Base-by-base conservation (phyloP, 2,329 filamentous ascomycete species). In the Xylariaceae sp. region DNA sequence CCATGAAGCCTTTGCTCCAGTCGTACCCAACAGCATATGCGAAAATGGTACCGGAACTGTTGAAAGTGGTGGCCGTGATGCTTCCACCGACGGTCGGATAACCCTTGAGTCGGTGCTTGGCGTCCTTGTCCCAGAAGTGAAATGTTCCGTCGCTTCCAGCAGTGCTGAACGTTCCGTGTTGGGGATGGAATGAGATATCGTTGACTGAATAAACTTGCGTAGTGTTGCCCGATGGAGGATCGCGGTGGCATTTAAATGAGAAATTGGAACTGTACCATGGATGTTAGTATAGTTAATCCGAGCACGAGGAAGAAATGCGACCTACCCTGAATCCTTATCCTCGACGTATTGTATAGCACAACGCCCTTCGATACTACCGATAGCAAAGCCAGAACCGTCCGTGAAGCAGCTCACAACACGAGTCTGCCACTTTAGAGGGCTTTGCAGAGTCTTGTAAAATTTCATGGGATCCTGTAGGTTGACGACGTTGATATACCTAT, bases 301-400 rank as follows among this genome's bases (percentile, higher is more conserved):
- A 16, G 3, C 23, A 26, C 5, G 3, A 19, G 4, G 6, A 2
- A 24, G 19, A 28, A 46, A 23, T 24, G 26, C 17, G 16, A 69
- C 80, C 70, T 79, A 88, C 88, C 77, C 85, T 3, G 89, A 79
- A 73, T 99, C 92, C 76, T 97, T 97, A 39, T 99, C 95, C 69
- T 99, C 94, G 31, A 97, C 92, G 69, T 99, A 98, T 73, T 99
- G 95, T 63, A 99, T 99, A 1, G 95, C 95, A 74, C 95, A 99
- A 53, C 95, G 89, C 26, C 95, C 95, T 74, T 99, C 95, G 68
- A 99, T 96, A 72, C 91, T 96, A 52, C 95, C 95, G 47, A 99
- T 91, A 1, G 95, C 95, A 71, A 96, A 99, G 5, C 95, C 95
- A 0, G 87, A 87, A 6, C 92, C 90, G 73, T 99, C 94, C 12